phyloP scores from a whole-genome alignment of 805 yeast genomes.

The Monosporozyma siamensis region DNA sequence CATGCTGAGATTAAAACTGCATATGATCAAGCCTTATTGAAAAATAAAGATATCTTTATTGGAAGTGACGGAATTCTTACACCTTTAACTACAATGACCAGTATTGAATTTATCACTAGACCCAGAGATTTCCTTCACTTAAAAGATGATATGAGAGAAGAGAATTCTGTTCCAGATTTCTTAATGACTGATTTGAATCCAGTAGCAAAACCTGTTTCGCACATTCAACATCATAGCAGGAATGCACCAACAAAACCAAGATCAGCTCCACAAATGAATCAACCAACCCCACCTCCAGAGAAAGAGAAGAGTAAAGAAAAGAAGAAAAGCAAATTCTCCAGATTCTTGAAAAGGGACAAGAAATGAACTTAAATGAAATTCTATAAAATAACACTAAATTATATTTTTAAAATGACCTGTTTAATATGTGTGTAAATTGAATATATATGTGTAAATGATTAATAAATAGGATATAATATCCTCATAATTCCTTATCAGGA shows the following conservation, averaged over 20 bases:
- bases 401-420: too few relatives aligned
- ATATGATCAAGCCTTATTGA: conserved; percentile 53
- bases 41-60: conserved; percentile 64
- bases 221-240: conserved; percentile 10
- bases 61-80: conserved; percentile 73
- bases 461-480: too few relatives aligned
- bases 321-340: conserved; percentile 39
- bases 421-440: too few relatives aligned
- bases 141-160: conserved; percentile 28
- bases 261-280: not conserved
- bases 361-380: not conserved
- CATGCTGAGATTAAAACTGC: conserved; percentile 70
- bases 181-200: conserved; percentile 30
- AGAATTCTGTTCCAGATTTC: conserved; percentile 36
- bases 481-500: not conserved
- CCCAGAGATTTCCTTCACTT: conserved; percentile 37
- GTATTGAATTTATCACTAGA: conserved; percentile 31
- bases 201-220: conserved; percentile 21
- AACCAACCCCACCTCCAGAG: conserved; percentile 1
- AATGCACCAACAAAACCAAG: conserved; percentile 1
- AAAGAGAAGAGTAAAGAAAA: conserved; percentile 34
- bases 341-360: conserved; percentile 32
- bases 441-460: not conserved
- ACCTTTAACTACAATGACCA: conserved; percentile 36
- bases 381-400: too few relatives aligned